Evolutionary conservation across 805 yeast genomes (phyloP), one percentile per base, ranked within the genome.

Genomic region (Candida qinlingensis): DNA sequence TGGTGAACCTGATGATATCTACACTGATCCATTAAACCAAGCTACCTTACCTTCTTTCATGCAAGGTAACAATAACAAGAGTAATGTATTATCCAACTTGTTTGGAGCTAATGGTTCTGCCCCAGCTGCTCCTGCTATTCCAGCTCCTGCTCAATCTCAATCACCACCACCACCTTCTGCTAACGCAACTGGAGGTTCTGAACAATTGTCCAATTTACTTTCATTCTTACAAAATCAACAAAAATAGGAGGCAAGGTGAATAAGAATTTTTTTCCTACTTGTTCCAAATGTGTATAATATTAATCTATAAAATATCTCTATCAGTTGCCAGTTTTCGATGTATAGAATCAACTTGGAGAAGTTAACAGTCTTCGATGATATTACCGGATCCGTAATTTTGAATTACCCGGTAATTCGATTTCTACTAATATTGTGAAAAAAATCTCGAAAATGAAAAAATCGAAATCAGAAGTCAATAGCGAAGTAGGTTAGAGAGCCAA

Each of bases 11-110:
- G 67, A 61, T 48, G 63, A 59, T 25, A 53, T 53, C 13, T 62
- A 58, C 47, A 57, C 61, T 39, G 65, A 61, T 47, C 65, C 65
- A 39, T 55, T 60, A 36, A 57, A 53, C 29, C 49, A 52, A n/a
- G 50, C 57, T 3, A 48, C 39, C 30, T 26, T 59, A 25, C 67
- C 67, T 8, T 56, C 61, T 2, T 55, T 61, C 45, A 64, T 67
- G 60, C 69, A 68, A 35, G 57, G 61, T 35, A 63, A 68, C 62
- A 61, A 65, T 44, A 68, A 62, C 51, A 75, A 72, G 34, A 63
- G 67, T 13, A 75, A 76, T 54, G 80, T 80, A 45, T 72, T 77
- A 58, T 71, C 73, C 41, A 75, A 76, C n/a, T 68, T 76, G 54
- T 76, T 76, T 55, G 63, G 52, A 28, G 62, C 56, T 50, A 44